Conservation (phyloP, 2,329 filamentous ascomycete species). For the Penicillium sp. region DNA sequence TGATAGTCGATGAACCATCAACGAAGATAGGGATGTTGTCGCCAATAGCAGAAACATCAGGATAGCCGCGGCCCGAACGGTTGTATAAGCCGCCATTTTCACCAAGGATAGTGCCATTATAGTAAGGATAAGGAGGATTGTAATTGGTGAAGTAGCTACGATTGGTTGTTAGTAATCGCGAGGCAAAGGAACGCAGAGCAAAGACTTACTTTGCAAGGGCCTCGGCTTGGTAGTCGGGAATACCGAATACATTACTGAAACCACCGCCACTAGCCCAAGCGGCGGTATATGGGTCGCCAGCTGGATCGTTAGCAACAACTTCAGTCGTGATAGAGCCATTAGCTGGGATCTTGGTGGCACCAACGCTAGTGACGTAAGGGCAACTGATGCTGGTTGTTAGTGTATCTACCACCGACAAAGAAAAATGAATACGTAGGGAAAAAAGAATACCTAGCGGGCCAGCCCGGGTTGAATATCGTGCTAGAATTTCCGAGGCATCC, state of each 20-base stretch:
- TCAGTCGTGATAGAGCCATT: slow-evolving; percentile 6
- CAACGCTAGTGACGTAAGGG: slow-evolving; percentile 51
- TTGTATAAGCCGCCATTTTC: slow-evolving; percentile 38
- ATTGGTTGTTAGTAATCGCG: not conserved
- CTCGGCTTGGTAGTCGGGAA: slow-evolving; percentile 40
- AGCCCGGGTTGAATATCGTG: slow-evolving; percentile 11
- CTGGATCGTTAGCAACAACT: slow-evolving; percentile 14
- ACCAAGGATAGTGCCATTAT: slow-evolving; percentile 7
- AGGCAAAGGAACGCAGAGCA: not conserved
- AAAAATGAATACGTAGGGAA: not conserved
- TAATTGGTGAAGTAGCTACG: slow-evolving; percentile 11
- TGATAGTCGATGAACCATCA: not conserved
- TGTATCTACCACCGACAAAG: not conserved
- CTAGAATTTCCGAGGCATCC: slow-evolving; percentile 13
- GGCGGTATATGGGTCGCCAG: slow-evolving; percentile 6
- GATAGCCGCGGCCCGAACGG: slow-evolving; percentile 54
- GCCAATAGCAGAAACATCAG: slow-evolving; percentile 56
- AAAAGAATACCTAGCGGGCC: slow-evolving; percentile 9
- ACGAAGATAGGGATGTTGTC: slow-evolving; percentile 8
- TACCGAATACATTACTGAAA: slow-evolving; percentile 46
- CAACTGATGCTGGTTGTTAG: slow-evolving; percentile 27
- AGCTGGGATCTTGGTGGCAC: slow-evolving; percentile 20
- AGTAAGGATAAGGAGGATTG: slow-evolving; percentile 12
- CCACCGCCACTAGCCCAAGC: slow-evolving; percentile 23
- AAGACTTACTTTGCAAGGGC: slow-evolving; percentile 36